phyloP scores from a whole-genome alignment of 2,329 filamentous ascomycete species.

The Epichloe amarillans region DNA sequence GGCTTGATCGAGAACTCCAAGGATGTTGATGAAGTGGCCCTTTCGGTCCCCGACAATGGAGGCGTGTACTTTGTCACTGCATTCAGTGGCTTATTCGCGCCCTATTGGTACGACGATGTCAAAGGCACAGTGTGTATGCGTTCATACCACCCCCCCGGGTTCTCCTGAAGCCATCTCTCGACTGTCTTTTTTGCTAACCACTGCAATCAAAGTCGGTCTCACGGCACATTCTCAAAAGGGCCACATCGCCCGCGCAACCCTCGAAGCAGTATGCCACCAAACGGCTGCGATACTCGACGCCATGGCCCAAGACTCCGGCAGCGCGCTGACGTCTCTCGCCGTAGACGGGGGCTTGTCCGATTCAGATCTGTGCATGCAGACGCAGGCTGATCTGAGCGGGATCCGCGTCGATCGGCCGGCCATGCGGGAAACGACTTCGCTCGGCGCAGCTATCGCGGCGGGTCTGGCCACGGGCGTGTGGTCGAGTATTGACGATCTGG shows the following conservation, averaged over 20 bases:
- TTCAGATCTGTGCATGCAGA: slow-evolving; percentile 82
- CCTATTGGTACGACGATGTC: slow-evolving; percentile 90
- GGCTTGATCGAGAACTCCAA: slow-evolving; percentile 41
- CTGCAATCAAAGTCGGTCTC: slow-evolving; percentile 48
- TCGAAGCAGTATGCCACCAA: slow-evolving; percentile 87
- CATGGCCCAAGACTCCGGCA: slow-evolving; percentile 76
- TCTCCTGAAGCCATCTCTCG: too few species aligned
- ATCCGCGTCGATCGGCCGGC: slow-evolving; percentile 73
- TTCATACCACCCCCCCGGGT: too few species aligned
- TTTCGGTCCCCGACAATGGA: slow-evolving; percentile 54
- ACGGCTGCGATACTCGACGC: slow-evolving; percentile 84
- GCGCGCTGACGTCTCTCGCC: slow-evolving; percentile 59
- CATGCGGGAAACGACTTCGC: slow-evolving; percentile 83
- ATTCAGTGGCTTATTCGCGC: slow-evolving; percentile 81
- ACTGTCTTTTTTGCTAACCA: neutral
- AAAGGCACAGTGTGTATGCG: slow-evolving; percentile 66
- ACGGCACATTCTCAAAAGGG: slow-evolving; percentile 75
- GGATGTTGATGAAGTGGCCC: slow-evolving; percentile 37
- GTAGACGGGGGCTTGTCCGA: slow-evolving; percentile 87
- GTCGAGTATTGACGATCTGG: slow-evolving; percentile 60
- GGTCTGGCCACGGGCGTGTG: slow-evolving; percentile 74
- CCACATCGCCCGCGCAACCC: slow-evolving; percentile 77
- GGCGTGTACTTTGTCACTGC: slow-evolving; percentile 81
- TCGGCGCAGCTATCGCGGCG: slow-evolving; percentile 80
- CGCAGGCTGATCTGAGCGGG: slow-evolving; percentile 71